These are phyloP conservation scores for Dryas octopetala DNA, from an alignment of 306 rosid species.

Conservation along the genomic window DNA sequence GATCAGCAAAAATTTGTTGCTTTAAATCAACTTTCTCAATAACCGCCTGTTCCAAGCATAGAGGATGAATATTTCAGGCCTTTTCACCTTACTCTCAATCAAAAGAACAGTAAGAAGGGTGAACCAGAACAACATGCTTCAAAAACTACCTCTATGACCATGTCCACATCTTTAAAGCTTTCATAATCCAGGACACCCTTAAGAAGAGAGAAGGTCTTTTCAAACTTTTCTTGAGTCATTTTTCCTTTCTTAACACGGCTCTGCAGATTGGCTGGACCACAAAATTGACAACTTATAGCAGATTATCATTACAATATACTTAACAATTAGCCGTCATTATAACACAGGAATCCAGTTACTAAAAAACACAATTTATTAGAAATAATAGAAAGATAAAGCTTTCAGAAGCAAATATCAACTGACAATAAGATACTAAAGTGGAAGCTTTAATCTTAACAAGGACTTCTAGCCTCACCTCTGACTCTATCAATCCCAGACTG, in stretches of 20 bases:
- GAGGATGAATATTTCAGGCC: slow-evolving; percentile 24
- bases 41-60: slow-evolving; percentile 75
- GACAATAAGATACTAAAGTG: slow-evolving; percentile 21
- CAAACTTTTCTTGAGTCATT: slow-evolving; percentile 73
- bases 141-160: slow-evolving; percentile 87
- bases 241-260: slow-evolving; percentile 83
- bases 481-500: slow-evolving; percentile 84
- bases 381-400: background rate
- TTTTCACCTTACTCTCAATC: slow-evolving; percentile 16
- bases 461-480: slow-evolving; percentile 58
- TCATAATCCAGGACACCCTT: slow-evolving; percentile 73
- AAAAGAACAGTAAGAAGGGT: slow-evolving; percentile 14
- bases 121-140: slow-evolving; percentile 8
- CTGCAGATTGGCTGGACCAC: slow-evolving; percentile 78
- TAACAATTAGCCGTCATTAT: background rate
- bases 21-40: slow-evolving; percentile 82
- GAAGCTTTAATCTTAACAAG: background rate
- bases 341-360: background rate
- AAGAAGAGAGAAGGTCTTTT: slow-evolving; percentile 65
- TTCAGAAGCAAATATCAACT: background rate
- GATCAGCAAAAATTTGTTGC: slow-evolving; percentile 91
- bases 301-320: background rate
- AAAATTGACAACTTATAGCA: slow-evolving; percentile 4
- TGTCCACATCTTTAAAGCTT: slow-evolving; percentile 82
- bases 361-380: background rate